Percentiles rank a stretch among this genome's conserved stretches.
These are phyloP conservation scores for Tremellales sp. DNA, from an alignment of 1,284 basidiomycete genomes.

Conservation along the genomic window DNA sequence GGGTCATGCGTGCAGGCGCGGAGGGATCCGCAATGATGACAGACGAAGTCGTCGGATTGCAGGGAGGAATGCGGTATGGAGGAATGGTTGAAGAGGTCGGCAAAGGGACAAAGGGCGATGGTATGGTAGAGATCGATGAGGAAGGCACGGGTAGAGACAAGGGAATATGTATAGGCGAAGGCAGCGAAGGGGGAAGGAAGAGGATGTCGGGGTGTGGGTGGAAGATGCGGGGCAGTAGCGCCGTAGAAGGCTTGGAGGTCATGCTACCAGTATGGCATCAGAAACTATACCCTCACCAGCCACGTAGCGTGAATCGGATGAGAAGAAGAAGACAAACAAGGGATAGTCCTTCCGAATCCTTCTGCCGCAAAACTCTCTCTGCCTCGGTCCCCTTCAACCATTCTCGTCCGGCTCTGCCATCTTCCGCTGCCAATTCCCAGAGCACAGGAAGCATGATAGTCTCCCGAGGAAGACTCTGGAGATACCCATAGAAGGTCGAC, in stretches of 20 bases:
- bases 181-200: slow-evolving; percentile 49
- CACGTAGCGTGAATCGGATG: background rate
- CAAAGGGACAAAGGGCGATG: slow-evolving; percentile 80
- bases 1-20: slow-evolving; percentile 68
- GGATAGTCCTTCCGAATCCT: slow-evolving; percentile 29
- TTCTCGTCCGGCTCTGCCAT: slow-evolving; percentile 26
- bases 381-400: slow-evolving; percentile 40
- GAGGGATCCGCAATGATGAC: slow-evolving; percentile 70
- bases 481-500: slow-evolving; percentile 40
- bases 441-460: slow-evolving; percentile 33
- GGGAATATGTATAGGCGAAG: slow-evolving; percentile 67
- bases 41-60: slow-evolving; percentile 78
- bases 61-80: slow-evolving; percentile 17
- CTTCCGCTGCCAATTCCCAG: slow-evolving; percentile 34
- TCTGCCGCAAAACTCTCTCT: slow-evolving; percentile 25
- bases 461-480: slow-evolving; percentile 39
- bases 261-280: slow-evolving; percentile 9
- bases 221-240: slow-evolving; percentile 15
- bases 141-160: slow-evolving; percentile 83
- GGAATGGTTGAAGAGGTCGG: slow-evolving; percentile 82
- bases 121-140: slow-evolving; percentile 78
- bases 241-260: slow-evolving; percentile 24
- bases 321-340: slow-evolving; percentile 18
- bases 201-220: slow-evolving; percentile 10
- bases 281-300: background rate